Conservation (phyloP, 441 rosid species). For the Biscutella laevigata region DNA sequence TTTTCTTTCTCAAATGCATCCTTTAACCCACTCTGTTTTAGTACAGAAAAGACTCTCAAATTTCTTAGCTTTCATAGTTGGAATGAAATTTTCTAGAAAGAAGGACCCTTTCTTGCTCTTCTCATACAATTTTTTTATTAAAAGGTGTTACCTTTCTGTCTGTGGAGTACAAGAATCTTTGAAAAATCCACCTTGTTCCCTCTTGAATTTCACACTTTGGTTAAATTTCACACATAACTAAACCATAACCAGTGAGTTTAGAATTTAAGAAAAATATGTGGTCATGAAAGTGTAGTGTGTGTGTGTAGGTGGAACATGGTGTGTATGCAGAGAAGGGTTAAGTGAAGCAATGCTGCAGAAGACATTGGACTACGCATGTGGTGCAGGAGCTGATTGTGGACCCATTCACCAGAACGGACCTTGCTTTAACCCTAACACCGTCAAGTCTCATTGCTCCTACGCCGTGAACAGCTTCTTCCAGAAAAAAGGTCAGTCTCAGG, state of each 20-base stretch:
- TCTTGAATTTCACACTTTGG: slow-evolving; percentile 7
- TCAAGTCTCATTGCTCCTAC: slow-evolving; percentile 50
- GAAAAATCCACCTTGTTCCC: neutral
- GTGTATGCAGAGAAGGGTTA: slow-evolving; percentile 65
- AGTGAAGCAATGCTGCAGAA: slow-evolving; percentile 50
- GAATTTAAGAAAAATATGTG: neutral
- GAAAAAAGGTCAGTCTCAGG: slow-evolving; percentile 45
- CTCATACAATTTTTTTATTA: neutral
- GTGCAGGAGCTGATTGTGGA: slow-evolving; percentile 62
- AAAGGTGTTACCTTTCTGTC: slow-evolving; percentile 6
- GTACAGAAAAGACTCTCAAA: slow-evolving; percentile 2
- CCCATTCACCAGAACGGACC: slow-evolving; percentile 42
- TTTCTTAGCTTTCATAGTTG: slow-evolving; percentile 6
- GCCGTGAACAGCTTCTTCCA: slow-evolving; percentile 71
- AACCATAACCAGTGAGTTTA: neutral
- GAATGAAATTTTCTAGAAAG: neutral
- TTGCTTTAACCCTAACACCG: slow-evolving; percentile 55
- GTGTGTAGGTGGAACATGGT: slow-evolving; percentile 56
- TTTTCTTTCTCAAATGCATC: neutral
- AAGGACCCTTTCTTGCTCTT: neutral
- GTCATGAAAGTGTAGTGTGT: neutral
- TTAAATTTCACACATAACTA: neutral
- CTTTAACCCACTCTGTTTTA: slow-evolving; percentile 12
- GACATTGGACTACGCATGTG: slow-evolving; percentile 68
- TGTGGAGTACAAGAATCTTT: neutral